Base-by-base conservation (phyloP, 2,329 filamentous ascomycete genomes). In the Ophiocordyceps camponoti-saundersi region DNA sequence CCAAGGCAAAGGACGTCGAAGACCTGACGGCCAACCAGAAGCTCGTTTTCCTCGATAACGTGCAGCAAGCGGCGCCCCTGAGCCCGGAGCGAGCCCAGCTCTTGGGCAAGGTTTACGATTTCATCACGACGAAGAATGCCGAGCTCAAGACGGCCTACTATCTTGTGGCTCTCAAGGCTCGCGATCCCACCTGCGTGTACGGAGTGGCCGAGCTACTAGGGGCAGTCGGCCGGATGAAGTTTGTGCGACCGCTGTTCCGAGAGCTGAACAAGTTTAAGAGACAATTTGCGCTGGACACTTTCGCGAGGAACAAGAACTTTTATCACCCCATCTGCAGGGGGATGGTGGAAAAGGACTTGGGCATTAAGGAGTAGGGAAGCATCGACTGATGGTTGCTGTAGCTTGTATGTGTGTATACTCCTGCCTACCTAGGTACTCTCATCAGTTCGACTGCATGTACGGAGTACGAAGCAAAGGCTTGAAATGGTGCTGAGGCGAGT, bases 151-250 rank as follows among this genome's bases (percentile, higher is more conserved):
- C 80, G 16, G 77, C 89, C 1, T 96, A 86, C 65, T 83, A 86
- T 57, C 75, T 79, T 47, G 75, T 95, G 32, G 85, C 85, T 1
- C 73, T 98, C 57, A 77, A 77, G 55, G 83, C 85, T 13, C 76
- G 79, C 48, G 85, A 88, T 55, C 63, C 72, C 46, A 75, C 71
- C 48, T 76, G 83, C 36, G 86, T 90, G 56, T 60, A 77, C 49
- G 80, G 81, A 1, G 78, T 86, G 0, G 79, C 82, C 1, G 77
- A 85, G 49, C 69, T 95, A 47, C 69, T 96, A 39, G 85, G 85
- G 30, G 72, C 73, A 46, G 88, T 95, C 22, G 92, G 92, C 13
- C 72, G 92, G 48, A 96, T 98, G 92, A 96, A 96, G 74, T 96
- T 90, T 63, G 90, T 96, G 49, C 73, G 90, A 44, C 87, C 90